Evolutionary conservation across 176 grass and related monocot genomes (phyloP).

Genomic region (bread wheat (Triticum aestivum)): DNA sequence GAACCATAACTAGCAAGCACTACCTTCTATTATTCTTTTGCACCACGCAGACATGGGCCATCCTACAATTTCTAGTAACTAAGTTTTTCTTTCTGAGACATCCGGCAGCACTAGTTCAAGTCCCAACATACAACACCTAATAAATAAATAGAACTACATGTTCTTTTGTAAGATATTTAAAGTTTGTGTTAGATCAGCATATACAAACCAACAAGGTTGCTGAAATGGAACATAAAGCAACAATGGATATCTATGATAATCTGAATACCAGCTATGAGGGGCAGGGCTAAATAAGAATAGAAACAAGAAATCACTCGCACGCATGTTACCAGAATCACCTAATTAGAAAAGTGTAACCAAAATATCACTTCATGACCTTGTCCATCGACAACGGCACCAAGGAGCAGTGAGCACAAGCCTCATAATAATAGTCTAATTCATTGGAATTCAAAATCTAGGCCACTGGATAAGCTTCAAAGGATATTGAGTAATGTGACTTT

Average conservation of each 20-base stretch:
- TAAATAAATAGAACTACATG: neutral
- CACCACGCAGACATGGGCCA: neutral
- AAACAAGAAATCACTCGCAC: slow-evolving; percentile 3
- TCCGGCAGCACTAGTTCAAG: neutral
- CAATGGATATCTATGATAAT: neutral
- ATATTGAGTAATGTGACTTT: slow-evolving; percentile 22
- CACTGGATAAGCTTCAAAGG: neutral
- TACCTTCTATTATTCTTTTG: neutral
- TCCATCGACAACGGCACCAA: slow-evolving; percentile 11
- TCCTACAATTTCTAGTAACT: neutral
- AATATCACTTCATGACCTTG: slow-evolving; percentile 8
- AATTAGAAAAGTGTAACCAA: neutral
- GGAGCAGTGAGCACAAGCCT: slow-evolving; percentile 7
- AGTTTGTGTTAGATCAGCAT: neutral
- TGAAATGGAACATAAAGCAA: slow-evolving; percentile 4
- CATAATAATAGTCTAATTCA: slow-evolving; percentile 18
- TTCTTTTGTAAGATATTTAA: neutral
- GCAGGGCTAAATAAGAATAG: neutral
- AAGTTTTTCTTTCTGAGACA: neutral
- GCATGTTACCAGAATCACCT: neutral
- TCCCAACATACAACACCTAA: neutral
- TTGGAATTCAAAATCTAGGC: slow-evolving; percentile 4
- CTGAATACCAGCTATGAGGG: neutral
- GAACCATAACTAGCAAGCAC: neutral
- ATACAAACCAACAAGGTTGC: slow-evolving; percentile 15